Percentiles rank a stretch among this genome's conserved stretches.
Conservation (phyloP, 192 early-diverging fungal species). For the Backusella westeae region DNA sequence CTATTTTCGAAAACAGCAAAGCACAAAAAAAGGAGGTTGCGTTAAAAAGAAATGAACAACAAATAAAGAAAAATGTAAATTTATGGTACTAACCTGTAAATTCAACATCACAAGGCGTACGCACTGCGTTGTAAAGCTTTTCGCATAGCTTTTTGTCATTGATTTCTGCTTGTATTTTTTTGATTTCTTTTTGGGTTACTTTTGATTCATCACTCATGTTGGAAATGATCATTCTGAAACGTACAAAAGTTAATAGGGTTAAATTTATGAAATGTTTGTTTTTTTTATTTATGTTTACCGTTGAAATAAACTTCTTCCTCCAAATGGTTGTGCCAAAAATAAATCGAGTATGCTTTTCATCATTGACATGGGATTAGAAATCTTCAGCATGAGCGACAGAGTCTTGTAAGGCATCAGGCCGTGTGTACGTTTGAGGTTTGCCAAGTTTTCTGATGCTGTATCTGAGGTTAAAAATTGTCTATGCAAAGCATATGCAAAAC, state of each 20-base stretch:
- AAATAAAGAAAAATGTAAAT: not conserved
- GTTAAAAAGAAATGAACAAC: not conserved
- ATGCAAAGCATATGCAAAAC: slow-evolving; percentile 52
- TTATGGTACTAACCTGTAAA: not conserved
- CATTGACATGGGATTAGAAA: slow-evolving; percentile 53
- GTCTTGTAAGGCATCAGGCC: slow-evolving; percentile 48
- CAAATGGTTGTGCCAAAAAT: slow-evolving; percentile 56
- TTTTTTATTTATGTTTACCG: slow-evolving; percentile 21
- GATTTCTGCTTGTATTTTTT: slow-evolving; percentile 14
- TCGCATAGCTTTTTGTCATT: slow-evolving; percentile 39
- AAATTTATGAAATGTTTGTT: not conserved
- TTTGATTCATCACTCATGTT: slow-evolving; percentile 48
- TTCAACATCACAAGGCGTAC: slow-evolving; percentile 7
- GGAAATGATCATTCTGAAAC: slow-evolving; percentile 42
- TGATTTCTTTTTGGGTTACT: slow-evolving; percentile 41
- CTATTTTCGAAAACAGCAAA: not conserved
- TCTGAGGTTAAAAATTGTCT: slow-evolving; percentile 50
- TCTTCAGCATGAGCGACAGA: slow-evolving; percentile 43
- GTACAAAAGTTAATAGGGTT: not conserved
- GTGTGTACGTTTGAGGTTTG: slow-evolving; percentile 51
- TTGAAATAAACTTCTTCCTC: slow-evolving; percentile 47
- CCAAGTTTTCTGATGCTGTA: slow-evolving; percentile 42
- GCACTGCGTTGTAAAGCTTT: slow-evolving; percentile 46
- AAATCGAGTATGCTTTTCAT: slow-evolving; percentile 51
- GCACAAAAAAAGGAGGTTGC: not conserved